Percentiles rank a stretch among this genome's conserved stretches.
Evolutionary conservation across 257 asterid species (phyloP).

Genomic region (Nyctanthes arbortristis): DNA sequence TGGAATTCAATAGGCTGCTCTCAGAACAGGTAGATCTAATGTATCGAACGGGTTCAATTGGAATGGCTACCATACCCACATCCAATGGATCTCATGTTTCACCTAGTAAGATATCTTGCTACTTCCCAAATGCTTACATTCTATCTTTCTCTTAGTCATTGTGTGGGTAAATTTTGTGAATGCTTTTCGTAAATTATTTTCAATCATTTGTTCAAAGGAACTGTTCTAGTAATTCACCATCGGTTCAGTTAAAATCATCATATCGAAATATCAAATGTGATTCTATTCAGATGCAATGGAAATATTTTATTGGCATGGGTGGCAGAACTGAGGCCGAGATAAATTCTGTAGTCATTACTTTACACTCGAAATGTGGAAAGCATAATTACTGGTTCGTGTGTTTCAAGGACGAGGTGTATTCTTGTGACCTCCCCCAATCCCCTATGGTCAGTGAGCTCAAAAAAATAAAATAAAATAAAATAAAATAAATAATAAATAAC

Average conservation of each 20-base stretch:
- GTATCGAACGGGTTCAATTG: constrained; percentile 51
- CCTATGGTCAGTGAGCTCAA: background rate
- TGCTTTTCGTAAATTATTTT: background rate
- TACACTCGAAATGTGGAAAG: background rate
- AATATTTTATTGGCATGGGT: background rate
- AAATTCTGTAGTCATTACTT: background rate
- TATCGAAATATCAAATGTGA: background rate
- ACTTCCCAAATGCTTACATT: background rate
- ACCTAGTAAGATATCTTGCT: constrained; percentile 53
- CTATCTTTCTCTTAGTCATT: constrained; percentile 3
- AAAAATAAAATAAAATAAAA: background rate
- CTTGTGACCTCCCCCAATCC: background rate
- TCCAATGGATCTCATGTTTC: constrained; percentile 66
- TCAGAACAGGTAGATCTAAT: constrained; percentile 65
- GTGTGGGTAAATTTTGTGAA: background rate
- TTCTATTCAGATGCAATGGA: background rate
- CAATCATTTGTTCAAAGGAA: background rate
- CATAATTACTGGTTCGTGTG: background rate
- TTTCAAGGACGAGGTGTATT: background rate
- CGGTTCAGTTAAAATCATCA: background rate
- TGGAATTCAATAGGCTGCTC: constrained; percentile 81
- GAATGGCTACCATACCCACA: constrained; percentile 50
- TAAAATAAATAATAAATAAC: no score
- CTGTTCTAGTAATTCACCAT: background rate
- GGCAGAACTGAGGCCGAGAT: background rate